Percentiles rank a stretch among this genome's conserved stretches.
Evolutionary conservation across 805 yeast species (phyloP).

Genomic region (Ogataea glucozyma): DNA sequence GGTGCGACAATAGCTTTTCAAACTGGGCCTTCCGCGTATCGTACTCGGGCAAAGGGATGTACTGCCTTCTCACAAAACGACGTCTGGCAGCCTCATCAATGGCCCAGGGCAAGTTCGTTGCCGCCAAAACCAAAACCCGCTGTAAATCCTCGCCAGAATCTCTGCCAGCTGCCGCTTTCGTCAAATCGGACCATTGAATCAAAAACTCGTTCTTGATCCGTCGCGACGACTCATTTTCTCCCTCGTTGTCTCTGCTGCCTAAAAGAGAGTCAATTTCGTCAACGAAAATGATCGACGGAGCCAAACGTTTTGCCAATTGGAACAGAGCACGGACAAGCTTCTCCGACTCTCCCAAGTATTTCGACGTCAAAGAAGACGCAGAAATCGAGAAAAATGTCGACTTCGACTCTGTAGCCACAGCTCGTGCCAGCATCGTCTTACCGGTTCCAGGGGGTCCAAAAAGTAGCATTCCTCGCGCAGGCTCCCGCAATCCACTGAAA

Average conservation of each 20-base stretch:
- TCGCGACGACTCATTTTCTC: conserved; percentile 80
- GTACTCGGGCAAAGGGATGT: conserved; percentile 89
- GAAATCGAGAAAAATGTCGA: conserved; percentile 91
- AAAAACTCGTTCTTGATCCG: conserved; percentile 90
- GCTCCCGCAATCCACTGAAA: conserved; percentile 87
- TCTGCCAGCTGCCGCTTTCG: conserved; percentile 81
- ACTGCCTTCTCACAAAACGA: conserved; percentile 86
- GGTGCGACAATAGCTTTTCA: conserved; percentile 63
- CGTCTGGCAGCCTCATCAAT: conserved; percentile 96
- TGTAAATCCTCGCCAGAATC: conserved; percentile 52
- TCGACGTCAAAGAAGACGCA: conserved; percentile 86
- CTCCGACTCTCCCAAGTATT: conserved; percentile 89
- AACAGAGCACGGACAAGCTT: conserved; percentile 88
- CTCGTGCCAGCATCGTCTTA: conserved; percentile 94
- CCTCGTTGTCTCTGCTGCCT: conserved; percentile 71
- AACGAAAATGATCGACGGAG: conserved; percentile 92
- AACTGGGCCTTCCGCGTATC: conserved; percentile 79
- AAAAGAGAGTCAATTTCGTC: conserved; percentile 94
- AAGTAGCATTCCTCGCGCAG: conserved; percentile 91
- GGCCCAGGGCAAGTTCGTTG: conserved; percentile 96
- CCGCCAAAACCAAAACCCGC: conserved; percentile 87
- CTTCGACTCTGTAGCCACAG: conserved; percentile 93
- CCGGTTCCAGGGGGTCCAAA: conserved; percentile 99
- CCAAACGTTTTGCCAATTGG: conserved; percentile 75
- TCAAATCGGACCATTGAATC: conserved; percentile 91